Evolutionary conservation across 345 rosid species (phyloP), one percentile per base, ranked within the genome.

Genomic region (Dovyalis caffra): DNA sequence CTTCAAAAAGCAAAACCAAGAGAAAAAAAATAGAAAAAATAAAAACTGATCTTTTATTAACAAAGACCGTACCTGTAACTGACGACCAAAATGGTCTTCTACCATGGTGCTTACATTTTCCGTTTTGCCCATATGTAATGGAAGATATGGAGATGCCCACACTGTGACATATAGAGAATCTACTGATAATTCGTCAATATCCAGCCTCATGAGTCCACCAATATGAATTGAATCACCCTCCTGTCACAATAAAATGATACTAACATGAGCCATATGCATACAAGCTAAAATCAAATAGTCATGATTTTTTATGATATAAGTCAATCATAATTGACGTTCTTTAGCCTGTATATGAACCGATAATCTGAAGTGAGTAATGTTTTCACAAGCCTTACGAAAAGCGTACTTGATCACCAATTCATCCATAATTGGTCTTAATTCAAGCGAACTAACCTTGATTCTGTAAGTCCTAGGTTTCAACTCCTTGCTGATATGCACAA

Each of bases 41-140:
- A 29, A 45, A 80, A 60, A 37, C 8, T n/a, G 21, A 57, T 47
- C 1, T 51, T 58, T 38, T 6, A 35, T 0, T 64, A 37, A 16
- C 37, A 8, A 21, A 45, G 64, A 58, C 2, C 5, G 53, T 86
- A 93, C 99, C 93, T 93, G 99, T 70, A 93, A 88, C 40, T 92
- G 96, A 73, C 74, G 75, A 71, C 98, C 94, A 72, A 95, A 93
- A 81, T 93, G 97, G 47, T 89, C 92, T 68, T 88, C 88, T 6
- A 81, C 71, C 84, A 91, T 88, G 29, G 71, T 83, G 76, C 71
- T 68, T 3, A 84, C 93, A 32, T 87, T 93, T 86, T 93, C 98
- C 47, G 91, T 90, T 84, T 89, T 95, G 76, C 98, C 99, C 99
- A 93, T 89, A 68, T 95, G 97, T 66, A 95, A 84, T 38, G 99